These are phyloP conservation scores for Tylopilus subfusipes DNA, from an alignment of 768 basidiomycete species.

Conservation along the genomic window DNA sequence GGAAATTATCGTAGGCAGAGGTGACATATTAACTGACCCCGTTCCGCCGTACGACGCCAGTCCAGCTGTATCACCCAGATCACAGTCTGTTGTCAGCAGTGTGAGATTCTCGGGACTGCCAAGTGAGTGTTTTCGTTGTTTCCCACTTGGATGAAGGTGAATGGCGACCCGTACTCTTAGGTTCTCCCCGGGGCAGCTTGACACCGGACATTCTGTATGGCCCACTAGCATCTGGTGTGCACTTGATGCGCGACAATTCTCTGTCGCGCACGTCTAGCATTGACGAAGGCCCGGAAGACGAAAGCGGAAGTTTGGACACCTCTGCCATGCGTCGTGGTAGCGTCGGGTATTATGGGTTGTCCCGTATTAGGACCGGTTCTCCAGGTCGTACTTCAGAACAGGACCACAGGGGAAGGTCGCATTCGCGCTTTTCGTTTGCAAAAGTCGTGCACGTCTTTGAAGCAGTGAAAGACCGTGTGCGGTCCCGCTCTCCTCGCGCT, in stretches of 20 bases:
- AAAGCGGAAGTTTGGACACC: conserved; percentile 11
- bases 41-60: conserved; percentile 33
- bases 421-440: conserved; percentile 51
- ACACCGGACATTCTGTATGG: conserved; percentile 1
- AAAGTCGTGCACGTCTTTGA: conserved; percentile 50
- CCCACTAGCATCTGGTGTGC: conserved; percentile 11
- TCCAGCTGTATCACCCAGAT: conserved; percentile 3
- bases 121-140: conserved; percentile 7
- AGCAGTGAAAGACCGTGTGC: conserved; percentile 41
- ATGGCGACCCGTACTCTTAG: conserved; percentile 7
- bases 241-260: conserved; percentile 3
- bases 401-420: conserved; percentile 33
- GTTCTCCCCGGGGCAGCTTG: conserved; percentile 1
- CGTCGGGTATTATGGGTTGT: conserved; percentile 14
- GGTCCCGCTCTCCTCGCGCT: conserved; percentile 42
- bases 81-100: conserved; percentile 8
- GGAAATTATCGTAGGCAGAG: background rate
- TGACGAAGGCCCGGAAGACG: conserved; percentile 40
- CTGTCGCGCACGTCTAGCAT: conserved; percentile 42
- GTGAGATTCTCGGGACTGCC: conserved; percentile 7
- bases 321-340: background rate
- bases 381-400: conserved; percentile 17
- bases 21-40: conserved; percentile 12
- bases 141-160: background rate
- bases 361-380: conserved; percentile 14